Percentiles rank a stretch among this genome's conserved stretches.
Conservation (phyloP, 192 early-diverging fungal species). For the Coemansia sp. region DNA sequence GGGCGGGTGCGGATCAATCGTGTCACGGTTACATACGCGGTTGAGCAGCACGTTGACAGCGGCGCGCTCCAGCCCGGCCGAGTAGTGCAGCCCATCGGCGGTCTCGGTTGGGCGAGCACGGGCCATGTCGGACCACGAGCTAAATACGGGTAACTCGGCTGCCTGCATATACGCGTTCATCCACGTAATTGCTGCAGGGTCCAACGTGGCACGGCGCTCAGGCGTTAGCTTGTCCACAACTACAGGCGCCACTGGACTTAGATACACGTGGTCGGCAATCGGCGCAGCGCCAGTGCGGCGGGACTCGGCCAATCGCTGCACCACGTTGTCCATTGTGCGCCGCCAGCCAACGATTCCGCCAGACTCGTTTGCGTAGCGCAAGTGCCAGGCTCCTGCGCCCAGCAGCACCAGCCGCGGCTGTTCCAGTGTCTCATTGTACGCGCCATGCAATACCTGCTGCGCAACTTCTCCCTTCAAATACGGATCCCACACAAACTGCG, state of each 20-base stretch:
- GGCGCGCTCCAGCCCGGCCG: conserved; percentile 38
- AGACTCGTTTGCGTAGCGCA: conserved; percentile 54
- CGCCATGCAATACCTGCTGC: conserved; percentile 14
- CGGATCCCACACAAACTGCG: conserved; percentile 76
- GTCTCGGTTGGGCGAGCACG: conserved; percentile 46
- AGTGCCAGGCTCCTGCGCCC: conserved; percentile 66
- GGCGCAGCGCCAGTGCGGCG: not conserved
- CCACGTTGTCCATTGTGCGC: conserved; percentile 38
- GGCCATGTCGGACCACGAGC: conserved; percentile 56
- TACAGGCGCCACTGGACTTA: conserved; percentile 47
- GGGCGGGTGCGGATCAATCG: conserved; percentile 53
- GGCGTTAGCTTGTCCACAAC: conserved; percentile 53
- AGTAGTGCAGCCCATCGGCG: conserved; percentile 72
- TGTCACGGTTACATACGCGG: conserved; percentile 58
- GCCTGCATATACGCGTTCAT: conserved; percentile 61
- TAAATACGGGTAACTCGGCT: conserved; percentile 47
- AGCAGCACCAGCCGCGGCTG: conserved; percentile 50
- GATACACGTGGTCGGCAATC: conserved; percentile 25
- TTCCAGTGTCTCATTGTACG: conserved; percentile 9
- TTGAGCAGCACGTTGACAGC: conserved; percentile 64
- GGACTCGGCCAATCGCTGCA: conserved; percentile 7
- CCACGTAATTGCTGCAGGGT: conserved; percentile 38
- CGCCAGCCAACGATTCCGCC: conserved; percentile 54
- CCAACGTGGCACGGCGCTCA: conserved; percentile 52
- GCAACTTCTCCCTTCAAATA: conserved; percentile 57